phyloP scores from a whole-genome alignment of 352 stramenopile species.

The Phytopythium boreale region DNA sequence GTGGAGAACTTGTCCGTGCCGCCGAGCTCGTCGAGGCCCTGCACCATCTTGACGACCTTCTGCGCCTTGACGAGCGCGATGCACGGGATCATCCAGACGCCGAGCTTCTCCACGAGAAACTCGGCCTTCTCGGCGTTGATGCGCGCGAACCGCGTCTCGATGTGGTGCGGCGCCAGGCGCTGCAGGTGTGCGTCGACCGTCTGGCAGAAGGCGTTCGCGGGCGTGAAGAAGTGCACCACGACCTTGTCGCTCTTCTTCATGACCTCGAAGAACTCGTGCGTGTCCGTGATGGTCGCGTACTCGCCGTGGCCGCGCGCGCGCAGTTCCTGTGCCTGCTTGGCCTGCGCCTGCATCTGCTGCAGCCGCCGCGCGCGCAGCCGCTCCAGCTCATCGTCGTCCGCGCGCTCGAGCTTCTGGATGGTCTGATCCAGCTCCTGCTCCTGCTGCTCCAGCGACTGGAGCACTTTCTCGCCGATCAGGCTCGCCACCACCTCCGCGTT shows the following conservation, averaged over 20 bases:
- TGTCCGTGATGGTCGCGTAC: slow-evolving; percentile 89
- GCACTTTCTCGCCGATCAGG: slow-evolving; percentile 82
- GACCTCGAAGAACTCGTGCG: slow-evolving; percentile 94
- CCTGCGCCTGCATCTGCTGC: slow-evolving; percentile 74
- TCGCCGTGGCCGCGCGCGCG: slow-evolving; percentile 80
- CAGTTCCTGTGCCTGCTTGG: slow-evolving; percentile 65
- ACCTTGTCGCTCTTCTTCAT: slow-evolving; percentile 91
- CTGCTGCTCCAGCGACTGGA: slow-evolving; percentile 85
- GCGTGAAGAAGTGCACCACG: slow-evolving; percentile 96
- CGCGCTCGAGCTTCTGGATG: slow-evolving; percentile 79
- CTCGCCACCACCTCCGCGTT: slow-evolving; percentile 76
- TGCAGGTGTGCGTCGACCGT: slow-evolving; percentile 92
- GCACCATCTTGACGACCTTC: slow-evolving; percentile 95
- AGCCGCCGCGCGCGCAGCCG: slow-evolving; percentile 77
- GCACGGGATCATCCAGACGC: slow-evolving; percentile 95
- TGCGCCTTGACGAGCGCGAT: slow-evolving; percentile 94
- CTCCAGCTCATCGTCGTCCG: slow-evolving; percentile 89
- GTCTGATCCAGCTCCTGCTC: slow-evolving; percentile 83
- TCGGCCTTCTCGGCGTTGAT: slow-evolving; percentile 96
- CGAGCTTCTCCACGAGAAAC: slow-evolving; percentile 96
- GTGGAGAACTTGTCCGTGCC: slow-evolving; percentile 93
- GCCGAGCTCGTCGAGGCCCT: slow-evolving; percentile 94
- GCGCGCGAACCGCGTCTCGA: slow-evolving; percentile 95
- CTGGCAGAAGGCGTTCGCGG: slow-evolving; percentile 90
- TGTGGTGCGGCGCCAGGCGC: slow-evolving; percentile 87